phyloP scores from a whole-genome alignment of 495 filamentous ascomycete species.

The Aspergillus saccharolyticus region DNA sequence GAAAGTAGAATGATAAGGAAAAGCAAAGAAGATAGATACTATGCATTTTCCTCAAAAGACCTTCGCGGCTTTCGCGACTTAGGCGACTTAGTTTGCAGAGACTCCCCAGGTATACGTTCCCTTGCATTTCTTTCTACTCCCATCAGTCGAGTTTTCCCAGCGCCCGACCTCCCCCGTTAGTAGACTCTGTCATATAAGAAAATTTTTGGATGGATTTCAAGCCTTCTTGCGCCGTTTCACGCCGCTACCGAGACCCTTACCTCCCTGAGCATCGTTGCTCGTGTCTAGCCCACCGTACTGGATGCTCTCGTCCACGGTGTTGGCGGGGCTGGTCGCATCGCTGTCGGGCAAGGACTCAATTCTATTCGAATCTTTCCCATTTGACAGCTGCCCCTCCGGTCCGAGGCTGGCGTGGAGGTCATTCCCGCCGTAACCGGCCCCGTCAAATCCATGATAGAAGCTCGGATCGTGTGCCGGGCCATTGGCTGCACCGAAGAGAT shows the following conservation, averaged over 20 bases:
- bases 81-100: background rate
- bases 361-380: constrained; percentile 22
- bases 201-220: constrained; percentile 19
- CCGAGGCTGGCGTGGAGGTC: constrained; percentile 3
- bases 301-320: constrained; percentile 28
- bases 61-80: no score
- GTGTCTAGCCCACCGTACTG: constrained; percentile 11
- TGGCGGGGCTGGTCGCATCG: constrained; percentile 42
- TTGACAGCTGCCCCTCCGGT: constrained; percentile 1
- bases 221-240: constrained; percentile 36
- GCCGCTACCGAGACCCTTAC: constrained; percentile 23
- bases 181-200: constrained; percentile 7
- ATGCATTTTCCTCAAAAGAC: background rate
- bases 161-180: background rate
- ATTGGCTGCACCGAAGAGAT: constrained; percentile 33
- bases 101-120: background rate
- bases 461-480: constrained; percentile 20
- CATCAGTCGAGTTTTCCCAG: background rate
- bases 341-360: constrained; percentile 46
- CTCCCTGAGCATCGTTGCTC: constrained; percentile 16
- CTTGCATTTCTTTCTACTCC: background rate
- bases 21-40: background rate
- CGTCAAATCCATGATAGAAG: constrained; percentile 32
- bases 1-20: background rate
- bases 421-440: constrained; percentile 24